These are phyloP conservation scores for Didymella pinodella DNA, from an alignment of 2,329 filamentous ascomycete species.

Conservation along the genomic window DNA sequence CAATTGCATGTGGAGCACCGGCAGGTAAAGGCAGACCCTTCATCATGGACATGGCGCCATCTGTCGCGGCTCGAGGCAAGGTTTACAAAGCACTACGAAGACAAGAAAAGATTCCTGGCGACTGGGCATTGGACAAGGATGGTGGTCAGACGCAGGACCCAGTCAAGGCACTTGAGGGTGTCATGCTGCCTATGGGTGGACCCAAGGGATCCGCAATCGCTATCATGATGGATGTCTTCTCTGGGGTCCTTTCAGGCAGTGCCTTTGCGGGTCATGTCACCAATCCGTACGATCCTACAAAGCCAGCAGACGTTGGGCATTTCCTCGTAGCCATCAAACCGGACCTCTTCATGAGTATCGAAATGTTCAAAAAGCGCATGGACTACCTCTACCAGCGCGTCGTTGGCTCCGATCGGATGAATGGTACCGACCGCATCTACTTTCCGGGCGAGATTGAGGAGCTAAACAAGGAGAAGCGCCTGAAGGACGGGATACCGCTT, in stretches of 20 bases:
- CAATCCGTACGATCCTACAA: slow-evolving; percentile 75
- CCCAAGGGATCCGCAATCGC: slow-evolving; percentile 80
- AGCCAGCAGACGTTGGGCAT: slow-evolving; percentile 75
- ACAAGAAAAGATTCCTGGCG: slow-evolving; percentile 72
- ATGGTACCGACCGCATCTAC: slow-evolving; percentile 63
- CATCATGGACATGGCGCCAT: slow-evolving; percentile 78
- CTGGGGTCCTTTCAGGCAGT: slow-evolving; percentile 77
- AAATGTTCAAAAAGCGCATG: slow-evolving; percentile 73
- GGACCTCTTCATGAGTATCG: slow-evolving; percentile 74
- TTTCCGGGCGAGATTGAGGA: slow-evolving; percentile 57
- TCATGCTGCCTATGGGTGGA: slow-evolving; percentile 87
- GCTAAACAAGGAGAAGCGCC: slow-evolving; percentile 40
- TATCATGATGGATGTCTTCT: slow-evolving; percentile 92
- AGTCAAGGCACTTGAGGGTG: slow-evolving; percentile 68
- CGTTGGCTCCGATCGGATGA: slow-evolving; percentile 60
- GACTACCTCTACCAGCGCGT: slow-evolving; percentile 66
- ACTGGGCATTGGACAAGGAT: slow-evolving; percentile 78
- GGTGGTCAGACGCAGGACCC: slow-evolving; percentile 77
- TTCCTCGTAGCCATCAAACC: slow-evolving; percentile 72
- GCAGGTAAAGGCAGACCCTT: slow-evolving; percentile 68
- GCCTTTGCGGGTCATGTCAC: slow-evolving; percentile 82
- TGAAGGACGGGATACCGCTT: slow-evolving; percentile 58
- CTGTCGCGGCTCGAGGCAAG: slow-evolving; percentile 74
- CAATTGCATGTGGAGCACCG: slow-evolving; percentile 78
- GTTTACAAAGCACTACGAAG: slow-evolving; percentile 74